These are phyloP conservation scores for Trametes meyenii DNA, from an alignment of 768 basidiomycete genomes.

Conservation along the genomic window DNA sequence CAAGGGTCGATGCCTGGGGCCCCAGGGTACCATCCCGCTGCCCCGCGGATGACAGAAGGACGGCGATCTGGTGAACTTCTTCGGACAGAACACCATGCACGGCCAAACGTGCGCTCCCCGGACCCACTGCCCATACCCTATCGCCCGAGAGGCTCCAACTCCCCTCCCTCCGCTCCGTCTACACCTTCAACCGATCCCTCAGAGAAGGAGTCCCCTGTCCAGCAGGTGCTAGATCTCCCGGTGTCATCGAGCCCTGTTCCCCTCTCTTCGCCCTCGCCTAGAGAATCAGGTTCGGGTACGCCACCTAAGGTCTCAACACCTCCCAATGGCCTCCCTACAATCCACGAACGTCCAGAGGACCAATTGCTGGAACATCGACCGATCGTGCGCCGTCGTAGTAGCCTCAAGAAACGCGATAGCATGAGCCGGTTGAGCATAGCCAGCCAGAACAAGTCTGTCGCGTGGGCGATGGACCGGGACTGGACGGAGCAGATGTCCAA, in stretches of 20 bases:
- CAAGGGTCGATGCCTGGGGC: constrained; percentile 14
- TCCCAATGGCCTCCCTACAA: constrained; percentile 37
- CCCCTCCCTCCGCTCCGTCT: constrained; percentile 17
- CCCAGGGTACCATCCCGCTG: constrained; percentile 7
- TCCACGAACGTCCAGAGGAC: constrained; percentile 33
- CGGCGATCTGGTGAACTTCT: constrained; percentile 17
- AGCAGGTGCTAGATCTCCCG: constrained; percentile 18
- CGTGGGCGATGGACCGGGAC: constrained; percentile 74
- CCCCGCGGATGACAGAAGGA: constrained; percentile 9
- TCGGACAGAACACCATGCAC: constrained; percentile 15
- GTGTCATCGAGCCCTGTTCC: constrained; percentile 10
- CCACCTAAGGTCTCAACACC: constrained; percentile 20
- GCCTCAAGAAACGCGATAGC: constrained; percentile 59
- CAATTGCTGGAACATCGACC: constrained; percentile 32
- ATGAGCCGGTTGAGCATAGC: constrained; percentile 47
- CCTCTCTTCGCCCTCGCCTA: constrained; percentile 11
- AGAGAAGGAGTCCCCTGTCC: constrained; percentile 20
- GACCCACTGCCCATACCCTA: constrained; percentile 52
- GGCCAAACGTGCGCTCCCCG: constrained; percentile 39
- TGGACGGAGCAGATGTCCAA: constrained; percentile 59
- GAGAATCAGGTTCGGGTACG: constrained; percentile 9
- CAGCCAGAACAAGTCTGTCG: constrained; percentile 66
- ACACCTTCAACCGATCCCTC: constrained; percentile 9
- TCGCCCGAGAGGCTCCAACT: constrained; percentile 32
- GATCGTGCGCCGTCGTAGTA: constrained; percentile 57